phyloP scores from a whole-genome alignment of 345 rosid species.

The Erodium maritimum region DNA sequence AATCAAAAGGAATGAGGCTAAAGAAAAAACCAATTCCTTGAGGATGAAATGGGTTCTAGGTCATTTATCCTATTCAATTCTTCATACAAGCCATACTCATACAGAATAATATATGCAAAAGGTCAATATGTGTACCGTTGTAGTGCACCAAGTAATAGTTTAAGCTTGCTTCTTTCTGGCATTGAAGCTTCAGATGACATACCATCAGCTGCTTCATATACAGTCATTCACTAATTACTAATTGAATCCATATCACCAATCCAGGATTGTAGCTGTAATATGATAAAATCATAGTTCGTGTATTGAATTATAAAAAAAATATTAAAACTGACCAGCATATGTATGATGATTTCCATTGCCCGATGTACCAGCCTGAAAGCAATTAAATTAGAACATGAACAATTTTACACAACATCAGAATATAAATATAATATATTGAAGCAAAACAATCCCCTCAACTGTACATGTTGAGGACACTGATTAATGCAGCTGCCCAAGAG shows the following conservation, averaged over 20 bases:
- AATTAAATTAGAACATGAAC: slow-evolving; percentile 2
- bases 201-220: slow-evolving; percentile 9
- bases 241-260: not conserved
- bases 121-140: slow-evolving; percentile 10
- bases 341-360: slow-evolving; percentile 3
- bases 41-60: not conserved
- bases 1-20: not conserved
- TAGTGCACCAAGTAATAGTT: slow-evolving; percentile 8
- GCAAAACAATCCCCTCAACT: too few relatives aligned
- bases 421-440: not conserved
- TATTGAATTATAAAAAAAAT: slow-evolving; percentile 1
- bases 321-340: slow-evolving; percentile 15
- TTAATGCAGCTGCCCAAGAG: too few relatives aligned
- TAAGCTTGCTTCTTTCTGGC: slow-evolving; percentile 13
- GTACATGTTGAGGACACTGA: too few relatives aligned
- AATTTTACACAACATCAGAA: slow-evolving; percentile 3
- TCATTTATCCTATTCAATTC: not conserved
- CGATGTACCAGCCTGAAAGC: slow-evolving; percentile 5
- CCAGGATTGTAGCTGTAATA: not conserved
- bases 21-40: not conserved
- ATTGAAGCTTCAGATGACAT: slow-evolving; percentile 7
- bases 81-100: not conserved
- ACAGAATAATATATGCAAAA: not conserved
- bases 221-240: slow-evolving; percentile 7
- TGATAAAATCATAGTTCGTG: slow-evolving; percentile 1